Base-by-base conservation (phyloP, 768 basidiomycete species). In the Flagelloscypha sp. region DNA sequence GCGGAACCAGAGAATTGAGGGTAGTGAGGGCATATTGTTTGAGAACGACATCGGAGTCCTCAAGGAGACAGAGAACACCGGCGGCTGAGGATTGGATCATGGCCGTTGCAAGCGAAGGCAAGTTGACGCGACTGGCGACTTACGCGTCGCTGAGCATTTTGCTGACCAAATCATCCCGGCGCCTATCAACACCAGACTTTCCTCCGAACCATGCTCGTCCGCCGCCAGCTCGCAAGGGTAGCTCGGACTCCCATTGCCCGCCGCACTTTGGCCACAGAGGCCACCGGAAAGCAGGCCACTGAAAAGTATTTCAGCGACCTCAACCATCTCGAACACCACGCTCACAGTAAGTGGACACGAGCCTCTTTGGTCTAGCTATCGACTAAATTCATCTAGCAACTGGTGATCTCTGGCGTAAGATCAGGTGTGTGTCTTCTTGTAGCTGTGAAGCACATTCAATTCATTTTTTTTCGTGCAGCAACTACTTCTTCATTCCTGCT, bases 1-100 rank as follows among this genome's bases (percentile, higher is more conserved):
- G 82, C 24, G 92, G 78, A 6, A 98, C 89, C 29, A 97, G 74
- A 11, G 74, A 63, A 50, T 78, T 84, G 35, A 99, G 70, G 29
- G 81, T 72, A 33, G 76, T 75, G 48, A 99, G 77, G 16, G 95
- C 95, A 68, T 95, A 85, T 49, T 87, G 79, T 53, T 92, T 88
- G 56, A 98, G 82, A 27, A 83, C 63, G 18, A 78, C 69, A 45
- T 93, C 86, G 36, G 84, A 84, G 59, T 99, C 95, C 25, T 80
- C 76, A 11, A 99, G 77, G 22, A 99, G 70, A 18, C 90, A 88
- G 47, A 99, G 79, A 19, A 90, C 84, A 45, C 93, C 93, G 40
- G 83, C 88, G 50, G 83, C 79, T 39, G 79, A 89, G 23, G 87
- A 85, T 50, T 85, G 82, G 32, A 81, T 79, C 82, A 85, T 82